Base-by-base conservation (phyloP, 1,284 basidiomycete species). In the Pterulicium gracile region DNA sequence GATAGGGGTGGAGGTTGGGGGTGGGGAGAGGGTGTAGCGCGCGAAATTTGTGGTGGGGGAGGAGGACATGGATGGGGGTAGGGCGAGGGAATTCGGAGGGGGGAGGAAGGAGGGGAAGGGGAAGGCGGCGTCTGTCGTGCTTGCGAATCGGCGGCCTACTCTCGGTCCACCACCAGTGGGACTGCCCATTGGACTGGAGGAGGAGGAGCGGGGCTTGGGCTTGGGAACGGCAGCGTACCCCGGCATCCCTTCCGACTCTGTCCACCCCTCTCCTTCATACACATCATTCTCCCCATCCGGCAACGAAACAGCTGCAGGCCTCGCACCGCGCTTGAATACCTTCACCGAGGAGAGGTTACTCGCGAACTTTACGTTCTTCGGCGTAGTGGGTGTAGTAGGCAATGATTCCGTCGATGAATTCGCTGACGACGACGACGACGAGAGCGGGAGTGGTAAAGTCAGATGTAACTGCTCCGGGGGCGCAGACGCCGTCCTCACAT, bases 1-100 rank as follows among this genome's bases (percentile, higher is more conserved):
- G 44, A 88, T 90, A 45, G 82, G 85, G 44, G 85, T 87, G 40
- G 84, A 81, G 35, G 80, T 81, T 50, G 78, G 78, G 54, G 73
- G 76, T 36, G 72, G 69, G 2, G 67, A 68, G 20, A 70, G 69
- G 32, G 69, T 68, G 24, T 65, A 68, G 36, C 68, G 70, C 27
- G 64, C 66, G 23, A 69, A 68, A 46, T 66, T 66, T 42, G 67
- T 68, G 35, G 65, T 32, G 10, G 27, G n/a, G 27, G 27, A 7
- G 10, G 27, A 32, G 10, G 27, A 32, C n/a, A n/a, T n/a, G 10
- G 27, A 32, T n/a, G 27, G 27, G 7, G 27, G 27, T 7, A 32
- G 7, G 27, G 7, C 7, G 10, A 32, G n/a, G 10, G 27, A 32
- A 7, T 7, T 10, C 27, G n/a, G 7, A 10, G 27, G 27, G 27